Base-by-base conservation (phyloP, 306 rosid genomes). In the Rosa multiflora region DNA sequence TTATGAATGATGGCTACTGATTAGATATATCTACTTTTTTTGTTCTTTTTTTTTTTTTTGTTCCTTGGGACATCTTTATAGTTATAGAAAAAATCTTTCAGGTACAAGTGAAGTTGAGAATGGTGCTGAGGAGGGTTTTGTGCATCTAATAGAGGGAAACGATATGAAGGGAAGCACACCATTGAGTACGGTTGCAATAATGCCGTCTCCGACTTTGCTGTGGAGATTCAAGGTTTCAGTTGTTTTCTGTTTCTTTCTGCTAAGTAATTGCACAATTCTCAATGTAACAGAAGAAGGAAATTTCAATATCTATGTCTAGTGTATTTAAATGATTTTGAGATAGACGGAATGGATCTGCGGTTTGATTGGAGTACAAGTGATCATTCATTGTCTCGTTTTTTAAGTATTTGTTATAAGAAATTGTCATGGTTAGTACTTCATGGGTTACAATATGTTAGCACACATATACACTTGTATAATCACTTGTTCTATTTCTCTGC, bases 171-270 rank as follows among this genome's bases (percentile, higher is more conserved):
- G 90, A 10, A 61, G 62, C 20, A 42, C 85, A 9, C 80, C 91
- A 12, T 69, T 85, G 70, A 86, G 73, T 84, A 81, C 88, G 8
- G 48, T 86, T 51, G 83, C 83, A 66, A 88, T 93, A n/a, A 86
- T 86, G 83, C 99, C 99, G 4, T 96, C 99, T 5, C 99, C 99
- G 59, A 78, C 83, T 70, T 87, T 90, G 49, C 82, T 96, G 85
- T 87, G 94, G 97, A 91, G 98, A 90, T 93, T 89, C 83, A 96
- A 96, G 98, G 99, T 96, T 70, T 78, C 52, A 32, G 66, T 15
- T 76, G 23, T 47, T 76, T 47, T 20, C 48, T 76, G 32, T 39
- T 32, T 37, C 67, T 61, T 62, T 42, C n/a, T 17, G 61, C 59
- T 59, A 21, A 51, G 18, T 72, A 43, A 26, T 55, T 43, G 18